Evolutionary conservation across 805 yeast species (phyloP).

Genomic region (Cyberlindnera maritima): DNA sequence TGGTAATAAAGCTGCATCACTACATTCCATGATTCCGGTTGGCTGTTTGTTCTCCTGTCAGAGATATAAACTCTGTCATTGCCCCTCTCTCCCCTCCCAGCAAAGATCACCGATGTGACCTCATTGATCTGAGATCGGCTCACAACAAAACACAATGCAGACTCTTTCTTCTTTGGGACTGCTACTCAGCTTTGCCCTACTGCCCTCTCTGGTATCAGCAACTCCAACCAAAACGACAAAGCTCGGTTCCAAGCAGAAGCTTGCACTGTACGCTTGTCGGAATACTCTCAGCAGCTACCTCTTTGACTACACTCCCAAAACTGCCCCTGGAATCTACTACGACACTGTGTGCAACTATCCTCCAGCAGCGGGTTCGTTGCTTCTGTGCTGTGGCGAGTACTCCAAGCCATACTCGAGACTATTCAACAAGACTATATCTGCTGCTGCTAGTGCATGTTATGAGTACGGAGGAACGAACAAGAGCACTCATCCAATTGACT

Average conservation of each 20-base stretch:
- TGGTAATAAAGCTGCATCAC: neutral
- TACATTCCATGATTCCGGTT: neutral
- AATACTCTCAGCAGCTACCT: conserved; percentile 18
- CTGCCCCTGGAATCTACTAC: neutral
- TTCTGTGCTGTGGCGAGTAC: conserved; percentile 12
- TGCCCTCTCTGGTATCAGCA: neutral
- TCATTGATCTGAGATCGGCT: too few relatives aligned
- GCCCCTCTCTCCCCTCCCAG: too few relatives aligned
- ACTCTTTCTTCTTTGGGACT: too few relatives aligned
- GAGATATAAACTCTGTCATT: too few relatives aligned
- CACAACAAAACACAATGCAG: too few relatives aligned
- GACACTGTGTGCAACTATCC: conserved; percentile 12
- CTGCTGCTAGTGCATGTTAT: neutral
- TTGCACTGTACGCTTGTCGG: conserved; percentile 16
- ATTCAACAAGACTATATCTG: conserved; percentile 14
- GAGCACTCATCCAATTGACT: conserved; percentile 3
- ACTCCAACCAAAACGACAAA: conserved; percentile 1
- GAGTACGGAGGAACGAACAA: neutral
- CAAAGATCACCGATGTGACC: too few relatives aligned
- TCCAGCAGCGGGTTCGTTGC: conserved; percentile 15
- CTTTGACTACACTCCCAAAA: conserved; percentile 2
- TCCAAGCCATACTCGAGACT: conserved; percentile 10
- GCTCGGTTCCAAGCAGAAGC: neutral
- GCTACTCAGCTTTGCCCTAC: neutral
- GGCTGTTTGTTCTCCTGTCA: too few relatives aligned